Evolutionary conservation across 2,329 filamentous ascomycete genomes (phyloP).

Genomic region (Monilinia vaccinii-corymbosi): DNA sequence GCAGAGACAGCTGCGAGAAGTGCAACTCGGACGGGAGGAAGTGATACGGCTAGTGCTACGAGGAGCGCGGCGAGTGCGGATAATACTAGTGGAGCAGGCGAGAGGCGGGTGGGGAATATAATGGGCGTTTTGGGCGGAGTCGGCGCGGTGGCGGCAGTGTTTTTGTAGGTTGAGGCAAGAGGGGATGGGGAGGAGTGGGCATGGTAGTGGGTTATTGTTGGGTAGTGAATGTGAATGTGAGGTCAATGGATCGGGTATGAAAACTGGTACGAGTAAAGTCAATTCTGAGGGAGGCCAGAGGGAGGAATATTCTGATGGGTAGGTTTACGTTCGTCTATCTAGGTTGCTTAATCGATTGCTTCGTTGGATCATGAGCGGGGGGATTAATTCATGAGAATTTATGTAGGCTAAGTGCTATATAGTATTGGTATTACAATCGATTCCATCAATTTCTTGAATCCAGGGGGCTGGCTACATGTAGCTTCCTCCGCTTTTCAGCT

Average conservation of each 20-base stretch:
- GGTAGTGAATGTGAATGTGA: not conserved
- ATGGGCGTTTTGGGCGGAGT: not conserved
- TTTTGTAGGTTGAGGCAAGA: not conserved
- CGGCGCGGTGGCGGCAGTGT: not conserved
- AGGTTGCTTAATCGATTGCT: not conserved
- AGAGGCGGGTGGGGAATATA: not conserved
- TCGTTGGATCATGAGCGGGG: not conserved
- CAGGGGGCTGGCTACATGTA: not conserved
- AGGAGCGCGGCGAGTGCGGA: not conserved
- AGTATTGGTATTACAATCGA: not conserved
- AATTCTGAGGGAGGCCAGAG: too few relatives aligned
- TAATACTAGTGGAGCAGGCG: not conserved
- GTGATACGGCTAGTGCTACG: constrained; percentile 11
- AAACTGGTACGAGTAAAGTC: not conserved
- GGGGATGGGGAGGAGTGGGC: not conserved
- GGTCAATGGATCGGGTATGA: not conserved
- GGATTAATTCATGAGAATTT: not conserved
- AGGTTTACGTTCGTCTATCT: not conserved
- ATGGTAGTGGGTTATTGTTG: too few relatives aligned
- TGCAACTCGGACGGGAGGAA: not conserved
- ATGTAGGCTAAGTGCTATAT: not conserved
- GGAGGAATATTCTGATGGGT: not conserved
- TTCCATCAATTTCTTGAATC: not conserved
- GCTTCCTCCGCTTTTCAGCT: not conserved
- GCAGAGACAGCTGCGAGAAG: not conserved